These are phyloP conservation scores for Cornus kousa DNA, from an alignment of 148 eudicot species.

Conservation along the genomic window DNA sequence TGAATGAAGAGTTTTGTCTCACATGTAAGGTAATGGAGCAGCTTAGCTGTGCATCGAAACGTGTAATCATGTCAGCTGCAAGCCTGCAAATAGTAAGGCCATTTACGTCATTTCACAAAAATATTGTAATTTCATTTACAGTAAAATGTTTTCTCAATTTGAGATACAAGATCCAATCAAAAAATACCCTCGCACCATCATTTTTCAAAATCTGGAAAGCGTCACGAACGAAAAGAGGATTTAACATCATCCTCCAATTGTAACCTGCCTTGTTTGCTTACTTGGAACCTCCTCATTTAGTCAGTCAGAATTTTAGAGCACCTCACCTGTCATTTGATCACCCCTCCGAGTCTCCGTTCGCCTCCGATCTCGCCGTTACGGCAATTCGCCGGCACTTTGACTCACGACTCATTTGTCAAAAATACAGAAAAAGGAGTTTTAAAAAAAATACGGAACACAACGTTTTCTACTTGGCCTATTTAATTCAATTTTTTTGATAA, in stretches of 20 bases:
- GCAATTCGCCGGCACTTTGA: not conserved
- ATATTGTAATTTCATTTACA: too few species aligned
- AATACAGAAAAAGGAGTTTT: too few species aligned
- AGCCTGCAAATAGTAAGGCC: too few species aligned
- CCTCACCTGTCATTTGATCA: not conserved
- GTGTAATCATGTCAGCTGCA: not conserved
- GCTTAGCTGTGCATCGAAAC: not conserved
- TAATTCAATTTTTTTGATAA: not conserved
- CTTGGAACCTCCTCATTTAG: not conserved
- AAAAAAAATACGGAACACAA: not conserved
- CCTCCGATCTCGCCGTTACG: not conserved
- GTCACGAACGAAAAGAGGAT: not conserved
- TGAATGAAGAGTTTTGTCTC: not conserved
- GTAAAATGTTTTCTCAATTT: too few species aligned
- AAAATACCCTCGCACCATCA: not conserved
- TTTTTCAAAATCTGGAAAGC: not conserved
- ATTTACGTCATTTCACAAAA: too few species aligned
- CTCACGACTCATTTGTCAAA: not conserved
- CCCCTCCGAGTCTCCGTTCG: not conserved
- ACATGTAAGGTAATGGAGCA: not conserved
- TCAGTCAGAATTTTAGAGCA: slow-evolving; percentile 5
- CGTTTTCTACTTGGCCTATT: slow-evolving; percentile 1
- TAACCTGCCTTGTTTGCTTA: not conserved
- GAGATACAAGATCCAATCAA: not conserved
- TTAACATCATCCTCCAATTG: not conserved